A percentile compares a stretch with the other conserved stretches of the same genome.
Conservation (phyloP, 2,329 filamentous ascomycete genomes). For the Ophiocordyceps unilateralis region DNA sequence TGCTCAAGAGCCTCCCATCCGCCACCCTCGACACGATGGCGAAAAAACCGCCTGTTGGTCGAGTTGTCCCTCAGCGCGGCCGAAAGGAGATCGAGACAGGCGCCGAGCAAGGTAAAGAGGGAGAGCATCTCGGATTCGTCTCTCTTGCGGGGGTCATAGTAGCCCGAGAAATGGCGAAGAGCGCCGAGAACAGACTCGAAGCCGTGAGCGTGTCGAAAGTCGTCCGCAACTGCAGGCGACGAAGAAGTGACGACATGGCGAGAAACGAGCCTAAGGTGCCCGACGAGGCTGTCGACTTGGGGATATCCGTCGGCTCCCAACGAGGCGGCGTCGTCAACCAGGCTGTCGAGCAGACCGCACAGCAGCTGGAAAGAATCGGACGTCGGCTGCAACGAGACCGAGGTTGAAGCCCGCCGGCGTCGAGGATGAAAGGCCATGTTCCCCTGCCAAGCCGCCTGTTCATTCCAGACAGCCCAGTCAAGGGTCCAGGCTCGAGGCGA, state of each 20-base stretch:
- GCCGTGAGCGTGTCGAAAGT: slow-evolving; percentile 65
- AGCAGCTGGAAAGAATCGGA: slow-evolving; percentile 46
- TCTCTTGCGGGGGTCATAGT: slow-evolving; percentile 52
- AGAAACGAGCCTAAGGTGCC: slow-evolving; percentile 46
- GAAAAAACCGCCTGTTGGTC: slow-evolving; percentile 80
- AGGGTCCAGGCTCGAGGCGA: slow-evolving; percentile 17
- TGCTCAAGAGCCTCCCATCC: slow-evolving; percentile 68
- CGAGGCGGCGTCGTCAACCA: slow-evolving; percentile 18
- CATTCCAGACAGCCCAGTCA: slow-evolving; percentile 15
- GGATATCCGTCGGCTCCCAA: slow-evolving; percentile 26
- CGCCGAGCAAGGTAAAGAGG: slow-evolving; percentile 53
- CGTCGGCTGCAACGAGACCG: slow-evolving; percentile 39
- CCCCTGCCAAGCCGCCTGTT: background rate
- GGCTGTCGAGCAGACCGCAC: slow-evolving; percentile 32
- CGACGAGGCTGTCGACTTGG: slow-evolving; percentile 28
- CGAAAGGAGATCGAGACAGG: slow-evolving; percentile 56
- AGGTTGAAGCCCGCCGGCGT: slow-evolving; percentile 48
- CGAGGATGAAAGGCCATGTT: slow-evolving; percentile 33
- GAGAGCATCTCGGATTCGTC: slow-evolving; percentile 43
- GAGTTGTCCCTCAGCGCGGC: slow-evolving; percentile 61
- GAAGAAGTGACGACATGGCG: slow-evolving; percentile 38
- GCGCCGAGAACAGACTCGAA: slow-evolving; percentile 59
- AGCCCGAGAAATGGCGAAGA: slow-evolving; percentile 54
- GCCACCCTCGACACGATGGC: slow-evolving; percentile 53
- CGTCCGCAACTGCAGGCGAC: slow-evolving; percentile 46